Base-by-base conservation (phyloP, 2,329 filamentous ascomycete species). In the Cordyceps cicadae region DNA sequence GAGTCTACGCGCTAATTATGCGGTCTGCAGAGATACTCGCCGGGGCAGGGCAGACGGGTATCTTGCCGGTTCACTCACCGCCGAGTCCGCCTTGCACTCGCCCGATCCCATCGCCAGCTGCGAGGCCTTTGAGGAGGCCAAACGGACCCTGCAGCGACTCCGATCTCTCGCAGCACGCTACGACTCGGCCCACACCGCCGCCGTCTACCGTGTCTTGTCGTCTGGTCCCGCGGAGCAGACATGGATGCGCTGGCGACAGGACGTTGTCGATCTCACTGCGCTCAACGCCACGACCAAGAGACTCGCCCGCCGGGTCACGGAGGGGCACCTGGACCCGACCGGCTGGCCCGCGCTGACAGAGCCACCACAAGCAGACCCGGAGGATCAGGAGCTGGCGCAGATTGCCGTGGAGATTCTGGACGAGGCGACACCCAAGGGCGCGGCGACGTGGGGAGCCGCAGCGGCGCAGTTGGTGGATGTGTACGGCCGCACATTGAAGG, bases 381-480 rank as follows among this genome's bases (percentile, higher is more conserved):
- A 59, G 5, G 62, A 63, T 1, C 64, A 66, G 11, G 72, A 72
- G 29, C 62, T 72, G 21, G 67, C 73, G 29, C 68, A 66, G 34
- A 64, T 75, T 54, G 74, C 73, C 6, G 68, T 67, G 66, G 72
- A 74, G 37, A 60, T 74, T 43, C 62, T 75, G 34, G 67, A 68
- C 2, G 67, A 67, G 21, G 66, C 64, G 5, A 60, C 66, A 43
- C 67, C 66, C 9, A 62, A 61, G 19, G 60, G 21, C 19, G 57
- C 69, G 11, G 64, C 68, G 17, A 72, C 68, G 1, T 76, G 73
- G 73, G 74, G 73, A 2, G 64, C 63, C 24, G 51, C 66, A 2
- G 71, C 70, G 0, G 67, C 70, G 8, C 63, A 65, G 11, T 64
- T 70, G 11, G 34, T 74, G 41, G 68, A 66, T 45, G 65, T 65